A percentile compares a stretch with the other conserved stretches of the same genome.
Conservation (phyloP, 2,329 filamentous ascomycete genomes). For the Lomentospora prolificans region DNA sequence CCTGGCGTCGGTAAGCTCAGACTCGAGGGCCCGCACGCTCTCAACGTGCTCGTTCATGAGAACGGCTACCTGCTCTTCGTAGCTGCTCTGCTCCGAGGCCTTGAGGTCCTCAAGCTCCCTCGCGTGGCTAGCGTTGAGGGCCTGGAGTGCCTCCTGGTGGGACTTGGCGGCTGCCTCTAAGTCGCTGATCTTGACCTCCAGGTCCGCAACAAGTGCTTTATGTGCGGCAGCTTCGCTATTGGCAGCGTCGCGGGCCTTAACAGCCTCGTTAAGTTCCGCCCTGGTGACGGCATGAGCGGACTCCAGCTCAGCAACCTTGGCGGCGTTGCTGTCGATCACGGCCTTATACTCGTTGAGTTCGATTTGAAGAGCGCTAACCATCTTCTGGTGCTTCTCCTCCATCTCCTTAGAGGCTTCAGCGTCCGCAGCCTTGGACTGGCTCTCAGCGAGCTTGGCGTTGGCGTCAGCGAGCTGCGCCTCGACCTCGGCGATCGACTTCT, state of each 20-base stretch:
- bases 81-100: slow-evolving; percentile 39
- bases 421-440: slow-evolving; percentile 29
- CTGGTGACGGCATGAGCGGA: slow-evolving; percentile 57
- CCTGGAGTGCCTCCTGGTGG: slow-evolving; percentile 40
- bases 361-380: slow-evolving; percentile 52
- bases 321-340: slow-evolving; percentile 57
- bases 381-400: slow-evolving; percentile 45
- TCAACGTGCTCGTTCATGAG: slow-evolving; percentile 53
- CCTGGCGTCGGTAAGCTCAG: slow-evolving; percentile 54
- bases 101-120: slow-evolving; percentile 40
- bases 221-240: slow-evolving; percentile 33
- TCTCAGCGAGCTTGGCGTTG: slow-evolving; percentile 37
- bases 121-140: slow-evolving; percentile 39
- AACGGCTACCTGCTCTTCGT: slow-evolving; percentile 46
- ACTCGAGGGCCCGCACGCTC: slow-evolving; percentile 44
- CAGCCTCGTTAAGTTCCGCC: slow-evolving; percentile 57
- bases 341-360: slow-evolving; percentile 77
- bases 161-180: slow-evolving; percentile 49
- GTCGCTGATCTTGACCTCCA: slow-evolving; percentile 49
- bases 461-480: slow-evolving; percentile 50
- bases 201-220: slow-evolving; percentile 36
- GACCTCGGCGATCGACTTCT: slow-evolving; percentile 61
- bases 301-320: slow-evolving; percentile 66
- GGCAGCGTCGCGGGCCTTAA: slow-evolving; percentile 46
- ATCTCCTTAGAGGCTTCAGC: slow-evolving; percentile 35